Conservation (phyloP, 805 yeast genomes). For the Candida sakaeoensis region DNA sequence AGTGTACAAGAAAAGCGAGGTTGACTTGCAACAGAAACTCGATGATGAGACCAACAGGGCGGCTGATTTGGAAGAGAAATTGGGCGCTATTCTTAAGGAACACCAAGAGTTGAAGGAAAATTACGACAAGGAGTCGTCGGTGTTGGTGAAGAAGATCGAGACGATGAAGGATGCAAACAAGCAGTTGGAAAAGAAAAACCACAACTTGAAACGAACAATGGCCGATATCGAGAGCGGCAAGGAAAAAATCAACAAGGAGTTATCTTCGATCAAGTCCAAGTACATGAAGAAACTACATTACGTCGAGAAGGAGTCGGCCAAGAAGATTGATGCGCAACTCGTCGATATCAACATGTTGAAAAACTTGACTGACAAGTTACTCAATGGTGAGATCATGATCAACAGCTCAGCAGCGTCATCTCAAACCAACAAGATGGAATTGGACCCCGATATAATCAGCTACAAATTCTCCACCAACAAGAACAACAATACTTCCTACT, state of each 20-base stretch:
- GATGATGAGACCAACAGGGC: not conserved
- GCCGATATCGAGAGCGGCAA: not conserved
- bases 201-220: not conserved
- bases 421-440: not conserved
- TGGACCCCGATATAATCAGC: not conserved
- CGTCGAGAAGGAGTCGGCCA: constrained; percentile 4
- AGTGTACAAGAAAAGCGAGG: not conserved
- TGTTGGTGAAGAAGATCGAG: not conserved
- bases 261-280: constrained; percentile 2
- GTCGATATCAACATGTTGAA: constrained; percentile 4
- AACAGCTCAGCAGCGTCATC: too few species aligned
- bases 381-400: not conserved
- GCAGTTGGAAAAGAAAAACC: not conserved
- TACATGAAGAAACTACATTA: constrained; percentile 2
- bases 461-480: constrained; percentile 3
- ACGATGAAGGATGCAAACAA: not conserved
- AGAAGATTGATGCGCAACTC: constrained; percentile 1
- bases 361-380: constrained; percentile 2
- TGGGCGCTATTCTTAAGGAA: not conserved
- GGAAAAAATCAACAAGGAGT: not conserved
- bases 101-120: not conserved
- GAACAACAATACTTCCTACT: constrained; percentile 4
- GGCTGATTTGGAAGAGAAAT: not conserved
- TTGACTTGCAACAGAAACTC: too few species aligned
- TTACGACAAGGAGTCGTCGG: not conserved